These are phyloP conservation scores for Neurospora sp. DNA, from an alignment of 495 filamentous ascomycete genomes.

Conservation along the genomic window DNA sequence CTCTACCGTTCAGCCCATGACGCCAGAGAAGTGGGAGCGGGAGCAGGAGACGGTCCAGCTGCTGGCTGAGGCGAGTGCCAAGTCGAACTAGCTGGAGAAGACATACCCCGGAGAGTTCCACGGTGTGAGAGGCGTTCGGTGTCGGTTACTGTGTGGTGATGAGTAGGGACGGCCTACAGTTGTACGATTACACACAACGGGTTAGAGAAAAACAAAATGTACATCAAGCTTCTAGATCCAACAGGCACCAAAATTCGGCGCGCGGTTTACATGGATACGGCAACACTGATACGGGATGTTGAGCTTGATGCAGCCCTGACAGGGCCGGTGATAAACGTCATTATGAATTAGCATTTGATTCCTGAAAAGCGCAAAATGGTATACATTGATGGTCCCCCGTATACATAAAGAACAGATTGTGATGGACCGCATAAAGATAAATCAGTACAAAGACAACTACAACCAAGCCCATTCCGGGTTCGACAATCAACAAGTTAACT, in stretches of 20 bases:
- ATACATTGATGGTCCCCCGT: neutral
- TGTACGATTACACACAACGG: neutral
- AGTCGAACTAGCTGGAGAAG: neutral
- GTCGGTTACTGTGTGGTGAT: neutral
- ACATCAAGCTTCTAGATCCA: neutral
- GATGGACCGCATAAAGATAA: neutral
- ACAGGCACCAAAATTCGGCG: neutral
- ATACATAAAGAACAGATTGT: neutral
- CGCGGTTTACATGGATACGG: neutral
- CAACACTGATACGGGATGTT: neutral
- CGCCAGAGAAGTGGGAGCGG: conserved; percentile 34
- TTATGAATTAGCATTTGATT: neutral
- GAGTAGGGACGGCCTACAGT: neutral
- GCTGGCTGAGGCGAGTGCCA: neutral
- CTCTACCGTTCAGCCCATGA: conserved; percentile 57
- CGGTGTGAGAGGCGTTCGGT: neutral
- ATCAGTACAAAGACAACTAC: neutral
- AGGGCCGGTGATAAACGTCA: neutral
- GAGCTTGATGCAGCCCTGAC: neutral
- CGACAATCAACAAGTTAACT: neutral
- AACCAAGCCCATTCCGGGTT: neutral
- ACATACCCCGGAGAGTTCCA: neutral
- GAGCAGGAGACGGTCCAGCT: conserved; percentile 10
- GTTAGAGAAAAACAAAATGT: neutral
- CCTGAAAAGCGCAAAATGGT: neutral